Evolutionary conservation across 805 yeast species (phyloP), one percentile per base, ranked within the genome.

Genomic region (Yarrowia sp.): DNA sequence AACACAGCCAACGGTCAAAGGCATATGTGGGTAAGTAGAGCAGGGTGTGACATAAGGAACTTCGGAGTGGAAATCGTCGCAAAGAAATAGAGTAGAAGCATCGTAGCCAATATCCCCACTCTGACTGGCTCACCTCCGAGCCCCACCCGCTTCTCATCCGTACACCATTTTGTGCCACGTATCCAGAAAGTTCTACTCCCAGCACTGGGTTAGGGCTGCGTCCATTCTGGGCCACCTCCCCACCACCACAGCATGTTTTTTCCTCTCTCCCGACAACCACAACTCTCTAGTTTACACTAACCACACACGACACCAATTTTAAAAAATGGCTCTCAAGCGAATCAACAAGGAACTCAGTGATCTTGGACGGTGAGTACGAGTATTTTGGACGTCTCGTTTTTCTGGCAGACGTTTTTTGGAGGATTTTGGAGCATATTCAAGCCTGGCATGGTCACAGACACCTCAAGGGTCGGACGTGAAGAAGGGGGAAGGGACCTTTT

Each of bases 321-420:
- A 14, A 60, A 73, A 38, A 66, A 92, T 92, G 97, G 95, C 98
- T 73, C 84, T 87, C 75, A 95, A 95, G 82, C 92, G 99, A 85
- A 92, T 94, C 76, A 90, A 91, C 82, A 94, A 94, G 82, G 99
- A 94, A 83, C 86, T 95, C 75, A 88, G 89, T 75, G 99, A 95
- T 80, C 85, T 94, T 77, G 97, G 97, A 79, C 89, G 92, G 93
- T 89, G 84, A 80, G 93, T 88, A 69, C 40, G 19, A 38, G 58
- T 36, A 14, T 13, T 36, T 19, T 3, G 42, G 33, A 6, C 33
- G 30, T 8, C 7, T 3, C 14, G 33, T 14, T 17, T 4, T 6
- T 33, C 14, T 4, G 10, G 52, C 50, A 15, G 55, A 34, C 19
- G 15, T 12, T 50, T 50, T 40, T 50, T 17, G n/a, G 40, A 24